Conservation (phyloP, 148 eudicot genomes). For the Heliamphora exappendiculata region DNA sequence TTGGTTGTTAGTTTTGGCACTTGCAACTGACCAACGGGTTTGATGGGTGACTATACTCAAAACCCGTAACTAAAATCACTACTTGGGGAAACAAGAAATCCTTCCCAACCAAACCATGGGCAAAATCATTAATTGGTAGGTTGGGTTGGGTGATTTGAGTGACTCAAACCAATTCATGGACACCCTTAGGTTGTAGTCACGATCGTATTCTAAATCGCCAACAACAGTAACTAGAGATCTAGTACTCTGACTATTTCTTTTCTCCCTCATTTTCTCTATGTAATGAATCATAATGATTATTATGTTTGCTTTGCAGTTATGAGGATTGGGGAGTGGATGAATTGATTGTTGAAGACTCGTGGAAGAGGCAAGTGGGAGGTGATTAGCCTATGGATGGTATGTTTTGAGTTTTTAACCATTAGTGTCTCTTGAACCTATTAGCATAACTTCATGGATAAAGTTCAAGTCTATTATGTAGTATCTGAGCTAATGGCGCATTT, state of each 20-base stretch:
- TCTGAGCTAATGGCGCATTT: too few relatives aligned
- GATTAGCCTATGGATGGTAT: slow-evolving; percentile 23
- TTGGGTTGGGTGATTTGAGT: too few relatives aligned
- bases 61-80: too few relatives aligned
- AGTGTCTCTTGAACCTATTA: not conserved
- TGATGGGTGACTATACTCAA: too few relatives aligned
- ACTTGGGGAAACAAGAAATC: too few relatives aligned
- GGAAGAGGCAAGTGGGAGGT: slow-evolving; percentile 97
- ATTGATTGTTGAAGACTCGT: slow-evolving; percentile 87
- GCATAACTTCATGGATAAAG: not conserved
- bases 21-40: too few relatives aligned
- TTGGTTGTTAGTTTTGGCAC: too few relatives aligned
- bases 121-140: too few relatives aligned
- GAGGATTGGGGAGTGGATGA: slow-evolving; percentile 99
- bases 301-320: slow-evolving; percentile 35
- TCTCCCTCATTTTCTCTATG: not conserved
- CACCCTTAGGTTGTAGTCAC: too few relatives aligned
- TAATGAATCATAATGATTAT: not conserved
- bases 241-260: not conserved
- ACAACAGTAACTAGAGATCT: not conserved
- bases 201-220: slow-evolving; percentile 3
- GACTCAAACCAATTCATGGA: too few relatives aligned
- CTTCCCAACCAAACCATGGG: too few relatives aligned
- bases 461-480: too few relatives aligned
- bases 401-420: not conserved